Evolutionary conservation across 768 basidiomycete species (phyloP).

Genomic region (Tylopilus plumbeoviolaceoides): DNA sequence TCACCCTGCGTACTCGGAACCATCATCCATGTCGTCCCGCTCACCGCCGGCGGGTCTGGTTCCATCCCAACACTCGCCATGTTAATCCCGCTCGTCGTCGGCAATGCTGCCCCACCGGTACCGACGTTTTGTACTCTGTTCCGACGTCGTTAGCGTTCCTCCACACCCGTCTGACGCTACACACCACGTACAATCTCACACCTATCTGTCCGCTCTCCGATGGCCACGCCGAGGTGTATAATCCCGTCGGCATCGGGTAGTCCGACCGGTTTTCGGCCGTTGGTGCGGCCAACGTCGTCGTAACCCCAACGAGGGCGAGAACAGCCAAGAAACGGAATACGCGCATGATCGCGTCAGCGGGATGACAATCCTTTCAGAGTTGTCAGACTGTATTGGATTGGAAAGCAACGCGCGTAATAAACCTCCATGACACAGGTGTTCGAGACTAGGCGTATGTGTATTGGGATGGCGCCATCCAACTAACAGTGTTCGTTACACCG

Average conservation of each 20-base stretch:
- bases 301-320: constrained; percentile 3
- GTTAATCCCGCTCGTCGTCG: background rate
- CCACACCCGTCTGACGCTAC: background rate
- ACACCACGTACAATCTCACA: constrained; percentile 11
- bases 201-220: background rate
- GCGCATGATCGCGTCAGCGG: constrained; percentile 5
- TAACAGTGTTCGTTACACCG: background rate
- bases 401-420: constrained; percentile 3
- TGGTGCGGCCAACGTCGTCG: constrained; percentile 12
- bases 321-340: background rate
- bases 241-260: constrained; percentile 11
- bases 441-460: constrained; percentile 13
- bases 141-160: background rate
- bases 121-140: constrained; percentile 7
- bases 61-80: background rate
- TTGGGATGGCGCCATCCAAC: background rate
- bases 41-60: background rate
- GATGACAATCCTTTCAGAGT: background rate
- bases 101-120: background rate
- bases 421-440: constrained; percentile 3
- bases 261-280: constrained; percentile 2
- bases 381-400: background rate
- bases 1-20: constrained; percentile 13
- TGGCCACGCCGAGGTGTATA: constrained; percentile 2
- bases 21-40: constrained; percentile 8